Conservation (phyloP, 352 stramenopile genomes). For the Phytophthora vignae region DNA sequence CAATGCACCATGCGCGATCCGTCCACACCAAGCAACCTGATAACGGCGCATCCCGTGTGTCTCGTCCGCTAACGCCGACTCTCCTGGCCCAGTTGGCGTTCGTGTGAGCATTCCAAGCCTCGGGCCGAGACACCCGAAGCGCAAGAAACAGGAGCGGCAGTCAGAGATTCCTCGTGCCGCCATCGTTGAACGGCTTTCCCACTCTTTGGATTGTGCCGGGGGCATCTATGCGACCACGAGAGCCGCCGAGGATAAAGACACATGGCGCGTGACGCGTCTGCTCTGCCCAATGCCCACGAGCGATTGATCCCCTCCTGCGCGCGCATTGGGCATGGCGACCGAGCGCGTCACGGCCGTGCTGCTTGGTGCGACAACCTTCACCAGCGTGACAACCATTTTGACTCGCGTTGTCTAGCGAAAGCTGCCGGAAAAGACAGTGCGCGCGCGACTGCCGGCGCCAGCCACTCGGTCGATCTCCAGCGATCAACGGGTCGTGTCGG, state of each 20-base stretch:
- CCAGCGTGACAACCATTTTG: slow-evolving; percentile 18
- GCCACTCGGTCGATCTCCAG: slow-evolving; percentile 10
- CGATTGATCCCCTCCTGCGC: background rate
- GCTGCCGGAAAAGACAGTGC: slow-evolving; percentile 9
- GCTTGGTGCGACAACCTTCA: slow-evolving; percentile 34
- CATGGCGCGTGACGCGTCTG: slow-evolving; percentile 17
- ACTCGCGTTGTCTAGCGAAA: slow-evolving; percentile 2
- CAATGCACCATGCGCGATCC: background rate
- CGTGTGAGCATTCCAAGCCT: slow-evolving; percentile 28
- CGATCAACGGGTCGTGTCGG: slow-evolving; percentile 36
- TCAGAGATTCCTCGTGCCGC: slow-evolving; percentile 8
- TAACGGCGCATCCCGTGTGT: slow-evolving; percentile 27
- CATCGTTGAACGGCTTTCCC: slow-evolving; percentile 31
- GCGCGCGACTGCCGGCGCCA: slow-evolving; percentile 3
- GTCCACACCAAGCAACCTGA: slow-evolving; percentile 22
- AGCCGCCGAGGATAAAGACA: slow-evolving; percentile 15
- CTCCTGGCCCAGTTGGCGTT: slow-evolving; percentile 1
- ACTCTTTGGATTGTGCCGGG: slow-evolving; percentile 11
- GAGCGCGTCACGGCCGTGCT: slow-evolving; percentile 26
- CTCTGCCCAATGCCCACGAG: slow-evolving; percentile 5
- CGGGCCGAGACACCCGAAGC: slow-evolving; percentile 2
- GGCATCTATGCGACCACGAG: slow-evolving; percentile 31
- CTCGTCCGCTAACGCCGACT: background rate
- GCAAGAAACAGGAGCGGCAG: background rate
- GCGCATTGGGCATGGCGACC: slow-evolving; percentile 12